Percentiles rank a stretch among this genome's conserved stretches.
Conservation (phyloP, 306 rosid species). For the Sindora glabra region DNA sequence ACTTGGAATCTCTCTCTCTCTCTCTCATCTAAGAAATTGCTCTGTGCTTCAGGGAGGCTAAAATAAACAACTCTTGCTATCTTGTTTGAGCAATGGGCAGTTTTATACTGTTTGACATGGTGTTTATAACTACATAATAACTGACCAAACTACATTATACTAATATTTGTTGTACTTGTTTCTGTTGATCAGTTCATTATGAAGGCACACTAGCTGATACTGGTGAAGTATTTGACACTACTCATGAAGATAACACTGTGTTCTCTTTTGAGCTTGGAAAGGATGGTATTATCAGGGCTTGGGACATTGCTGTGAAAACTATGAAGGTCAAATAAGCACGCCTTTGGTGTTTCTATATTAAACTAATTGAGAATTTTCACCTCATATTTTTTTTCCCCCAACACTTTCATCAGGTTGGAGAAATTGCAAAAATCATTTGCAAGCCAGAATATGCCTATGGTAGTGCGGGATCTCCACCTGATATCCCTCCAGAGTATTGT, state of each 20-base stretch:
- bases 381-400: slow-evolving; percentile 6
- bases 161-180: not conserved
- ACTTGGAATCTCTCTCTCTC: no score
- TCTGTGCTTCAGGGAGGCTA: not conserved
- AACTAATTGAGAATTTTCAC: not conserved
- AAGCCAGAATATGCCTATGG: slow-evolving; percentile 94
- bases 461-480: slow-evolving; percentile 90
- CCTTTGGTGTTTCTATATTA: not conserved
- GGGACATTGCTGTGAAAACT: slow-evolving; percentile 89
- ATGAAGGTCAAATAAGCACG: slow-evolving; percentile 60
- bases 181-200: slow-evolving; percentile 65
- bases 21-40: not conserved
- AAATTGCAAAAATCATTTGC: slow-evolving; percentile 85
- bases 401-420: slow-evolving; percentile 59
- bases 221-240: slow-evolving; percentile 85
- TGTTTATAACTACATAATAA: not conserved
- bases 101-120: not conserved
- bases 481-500: slow-evolving; percentile 82
- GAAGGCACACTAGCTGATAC: slow-evolving; percentile 79
- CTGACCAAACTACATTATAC: no score
- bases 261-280: slow-evolving; percentile 95
- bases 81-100: not conserved
- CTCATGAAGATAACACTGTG: slow-evolving; percentile 79
- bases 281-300: slow-evolving; percentile 85
- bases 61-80: not conserved